Conservation (phyloP, 129 eudicot genomes). For the Tagetes patula region DNA sequence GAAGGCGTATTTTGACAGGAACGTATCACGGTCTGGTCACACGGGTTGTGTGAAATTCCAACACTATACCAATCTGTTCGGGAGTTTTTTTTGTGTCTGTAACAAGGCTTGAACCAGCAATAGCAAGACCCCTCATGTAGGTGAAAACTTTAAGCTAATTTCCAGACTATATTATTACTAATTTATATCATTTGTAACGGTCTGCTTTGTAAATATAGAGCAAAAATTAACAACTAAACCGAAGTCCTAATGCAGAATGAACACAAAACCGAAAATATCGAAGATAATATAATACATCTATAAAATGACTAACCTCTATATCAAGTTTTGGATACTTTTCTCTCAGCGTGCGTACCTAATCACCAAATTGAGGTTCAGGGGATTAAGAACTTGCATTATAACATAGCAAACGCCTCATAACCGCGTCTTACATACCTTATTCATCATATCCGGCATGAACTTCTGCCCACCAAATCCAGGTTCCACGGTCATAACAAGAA, state of each 20-base stretch:
- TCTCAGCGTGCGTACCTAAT: conserved; percentile 69
- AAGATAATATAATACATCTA: neutral
- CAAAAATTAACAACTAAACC: no score
- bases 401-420: neutral
- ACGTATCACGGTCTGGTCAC: no score
- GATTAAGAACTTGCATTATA: neutral
- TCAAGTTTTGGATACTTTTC: conserved; percentile 76
- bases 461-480: conserved; percentile 99
- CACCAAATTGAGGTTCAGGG: conserved; percentile 1
- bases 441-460: conserved; percentile 94
- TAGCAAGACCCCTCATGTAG: no score
- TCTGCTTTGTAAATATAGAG: no score
- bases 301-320: conserved; percentile 59
- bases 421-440: conserved; percentile 51
- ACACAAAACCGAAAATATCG: neutral
- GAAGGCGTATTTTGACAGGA: no score
- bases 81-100: no score
- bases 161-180: no score
- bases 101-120: no score
- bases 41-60: no score
- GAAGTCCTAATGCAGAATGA: neutral
- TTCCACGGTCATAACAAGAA: conserved; percentile 94
- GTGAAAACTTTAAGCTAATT: no score
- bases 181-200: no score
- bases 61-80: no score